Evolutionary conservation across 495 filamentous ascomycete species (phyloP), one percentile per base, ranked within the genome.

Genomic region (Cercophora samala): DNA sequence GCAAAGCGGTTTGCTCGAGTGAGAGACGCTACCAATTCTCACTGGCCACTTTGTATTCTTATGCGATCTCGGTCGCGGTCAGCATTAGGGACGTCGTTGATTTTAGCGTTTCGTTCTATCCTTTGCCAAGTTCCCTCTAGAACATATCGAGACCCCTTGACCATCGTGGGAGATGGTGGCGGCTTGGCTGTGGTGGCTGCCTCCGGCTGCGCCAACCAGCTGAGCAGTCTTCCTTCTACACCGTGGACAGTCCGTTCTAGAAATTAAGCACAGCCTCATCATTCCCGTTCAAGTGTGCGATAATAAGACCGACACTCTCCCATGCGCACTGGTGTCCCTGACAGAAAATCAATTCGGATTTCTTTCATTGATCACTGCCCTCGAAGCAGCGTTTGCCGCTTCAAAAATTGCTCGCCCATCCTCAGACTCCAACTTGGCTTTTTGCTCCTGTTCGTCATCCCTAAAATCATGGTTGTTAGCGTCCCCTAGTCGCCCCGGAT

Each of bases 361-460:
- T 9, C 3, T 2, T 18, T 21, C 24, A 19, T 42, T 52, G 29
- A 32, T 51, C 22, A n/a, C 6, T 37, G 5, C 42, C 8, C 1
- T 46, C 37, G 37, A 53, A 9, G 66, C 29, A 1, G 17, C 42
- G 23, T 21, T 53, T 9, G 61, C 60, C 8, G 24, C 42, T 15
- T 64, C 62, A 1, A 60, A 29, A 1, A 68, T 37, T 18, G 8
- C 24, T 19, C 9, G 22, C 4, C 54, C 55, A 4, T 22, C 66
- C 6, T 32, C 37, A 51, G 6, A 25, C 1, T 22, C 54, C 21
- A 68, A 3, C 21, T 64, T 64, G 15, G 21, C 19, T 22, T 60
- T 42, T 55, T 68, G 66, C 11, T 60, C 61, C 4, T 64, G 25
- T n/a, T 60, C 55, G 9, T 29, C 25, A n/a, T 63, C 53, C 15